Conservation (phyloP, 2,329 filamentous ascomycete genomes). For the Emergomyces africanus region DNA sequence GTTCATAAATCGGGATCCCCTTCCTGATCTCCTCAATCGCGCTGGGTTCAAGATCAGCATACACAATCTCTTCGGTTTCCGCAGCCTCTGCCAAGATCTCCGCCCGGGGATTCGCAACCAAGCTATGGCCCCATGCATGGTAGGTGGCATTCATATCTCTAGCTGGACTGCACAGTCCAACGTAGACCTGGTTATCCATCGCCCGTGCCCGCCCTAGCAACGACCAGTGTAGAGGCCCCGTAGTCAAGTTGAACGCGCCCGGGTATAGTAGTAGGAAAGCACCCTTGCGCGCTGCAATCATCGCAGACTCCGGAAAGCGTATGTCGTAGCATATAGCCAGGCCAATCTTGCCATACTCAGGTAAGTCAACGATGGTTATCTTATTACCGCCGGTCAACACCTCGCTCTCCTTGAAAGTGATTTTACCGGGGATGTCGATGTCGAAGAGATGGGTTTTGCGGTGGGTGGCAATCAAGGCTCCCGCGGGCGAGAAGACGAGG, state of each 20-base stretch:
- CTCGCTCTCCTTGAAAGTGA: slow-evolving; percentile 81
- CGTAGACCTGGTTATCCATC: slow-evolving; percentile 88
- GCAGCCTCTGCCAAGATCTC: slow-evolving; percentile 66
- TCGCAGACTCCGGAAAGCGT: slow-evolving; percentile 88
- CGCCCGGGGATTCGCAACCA: slow-evolving; percentile 81
- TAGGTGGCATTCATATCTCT: slow-evolving; percentile 66
- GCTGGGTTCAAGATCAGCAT: slow-evolving; percentile 55
- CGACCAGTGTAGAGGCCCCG: slow-evolving; percentile 83
- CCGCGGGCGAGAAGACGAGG: slow-evolving; percentile 66
- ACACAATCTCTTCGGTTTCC: slow-evolving; percentile 63
- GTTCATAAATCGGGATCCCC: slow-evolving; percentile 70
- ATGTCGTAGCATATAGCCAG: slow-evolving; percentile 97
- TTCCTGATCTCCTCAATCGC: slow-evolving; percentile 63
- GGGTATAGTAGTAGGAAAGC: slow-evolving; percentile 84
- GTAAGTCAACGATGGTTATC: slow-evolving; percentile 72
- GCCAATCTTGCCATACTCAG: slow-evolving; percentile 75
- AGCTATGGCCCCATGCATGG: slow-evolving; percentile 82
- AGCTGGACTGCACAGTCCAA: slow-evolving; percentile 83
- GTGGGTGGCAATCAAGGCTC: slow-evolving; percentile 72
- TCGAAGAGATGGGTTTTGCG: slow-evolving; percentile 95
- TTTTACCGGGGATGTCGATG: slow-evolving; percentile 92
- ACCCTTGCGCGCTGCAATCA: slow-evolving; percentile 72
- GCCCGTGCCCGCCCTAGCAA: slow-evolving; percentile 71
- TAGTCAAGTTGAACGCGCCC: slow-evolving; percentile 93
- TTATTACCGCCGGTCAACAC: slow-evolving; percentile 76